Conservation (phyloP, 345 rosid genomes). For the Linum tenue region DNA sequence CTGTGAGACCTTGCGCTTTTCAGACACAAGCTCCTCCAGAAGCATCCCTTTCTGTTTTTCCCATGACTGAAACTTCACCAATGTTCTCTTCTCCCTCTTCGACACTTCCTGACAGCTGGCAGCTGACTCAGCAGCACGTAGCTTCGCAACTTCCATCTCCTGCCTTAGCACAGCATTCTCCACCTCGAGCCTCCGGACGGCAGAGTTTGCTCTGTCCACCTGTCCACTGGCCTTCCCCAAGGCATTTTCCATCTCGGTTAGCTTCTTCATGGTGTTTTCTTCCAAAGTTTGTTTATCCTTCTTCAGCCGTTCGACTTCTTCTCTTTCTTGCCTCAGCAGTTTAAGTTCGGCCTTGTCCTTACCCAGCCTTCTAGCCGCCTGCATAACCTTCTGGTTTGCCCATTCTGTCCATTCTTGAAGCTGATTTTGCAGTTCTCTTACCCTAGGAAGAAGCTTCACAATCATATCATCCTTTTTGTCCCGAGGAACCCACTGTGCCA, state of each 20-base stretch:
- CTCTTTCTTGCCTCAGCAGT: constrained; percentile 74
- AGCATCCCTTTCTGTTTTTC: constrained; percentile 60
- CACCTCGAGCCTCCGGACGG: constrained; percentile 67
- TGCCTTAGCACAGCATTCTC: constrained; percentile 57
- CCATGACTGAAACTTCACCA: constrained; percentile 62
- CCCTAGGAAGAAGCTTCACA: constrained; percentile 42
- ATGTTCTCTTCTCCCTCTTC: constrained; percentile 66
- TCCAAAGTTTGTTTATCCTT: constrained; percentile 70
- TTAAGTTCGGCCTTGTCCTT: constrained; percentile 81
- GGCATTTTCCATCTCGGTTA: constrained; percentile 80
- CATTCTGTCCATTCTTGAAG: constrained; percentile 90
- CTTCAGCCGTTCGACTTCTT: constrained; percentile 74
- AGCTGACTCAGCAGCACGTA: constrained; percentile 61
- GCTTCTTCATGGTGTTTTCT: constrained; percentile 75
- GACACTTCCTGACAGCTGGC: constrained; percentile 60
- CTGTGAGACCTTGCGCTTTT: constrained; percentile 43
- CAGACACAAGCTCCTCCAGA: constrained; percentile 64
- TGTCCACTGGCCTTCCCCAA: constrained; percentile 69
- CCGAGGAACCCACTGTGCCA: constrained; percentile 34
- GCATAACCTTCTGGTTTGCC: constrained; percentile 96
- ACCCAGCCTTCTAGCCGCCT: constrained; percentile 76
- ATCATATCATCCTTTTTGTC: constrained; percentile 55
- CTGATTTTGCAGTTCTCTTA: constrained; percentile 49
- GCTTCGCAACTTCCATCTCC: constrained; percentile 66
- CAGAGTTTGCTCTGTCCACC: constrained; percentile 59